Evolutionary conservation across 2,329 filamentous ascomycete species (phyloP).

Genomic region (Colletotrichum falcatum): DNA sequence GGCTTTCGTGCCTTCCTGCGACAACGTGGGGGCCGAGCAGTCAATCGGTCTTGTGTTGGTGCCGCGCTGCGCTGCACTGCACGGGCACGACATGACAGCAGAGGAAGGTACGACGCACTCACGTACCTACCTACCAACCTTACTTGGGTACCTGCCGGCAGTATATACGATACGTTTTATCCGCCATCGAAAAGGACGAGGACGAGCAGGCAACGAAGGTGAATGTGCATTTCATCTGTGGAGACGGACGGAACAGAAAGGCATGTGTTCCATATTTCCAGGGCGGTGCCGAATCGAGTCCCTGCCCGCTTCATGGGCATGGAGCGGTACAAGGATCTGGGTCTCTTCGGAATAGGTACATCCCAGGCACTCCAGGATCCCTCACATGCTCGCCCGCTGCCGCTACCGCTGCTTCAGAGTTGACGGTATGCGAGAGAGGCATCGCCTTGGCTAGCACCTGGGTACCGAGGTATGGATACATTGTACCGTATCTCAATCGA

Average conservation of each 20-base stretch:
- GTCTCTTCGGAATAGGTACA: not conserved
- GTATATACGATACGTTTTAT: not conserved
- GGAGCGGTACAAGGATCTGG: not conserved
- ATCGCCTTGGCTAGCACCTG: not conserved
- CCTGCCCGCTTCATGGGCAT: not conserved
- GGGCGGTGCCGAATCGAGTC: constrained; percentile 5
- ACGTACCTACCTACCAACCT: too few species aligned
- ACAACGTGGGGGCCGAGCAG: constrained; percentile 1
- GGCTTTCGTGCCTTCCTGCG: not conserved
- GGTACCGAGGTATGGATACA: too few species aligned
- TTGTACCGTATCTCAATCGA: too few species aligned
- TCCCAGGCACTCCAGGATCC: not conserved
- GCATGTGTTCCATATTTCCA: constrained; percentile 5
- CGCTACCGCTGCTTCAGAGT: not conserved
- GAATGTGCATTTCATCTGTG: not conserved
- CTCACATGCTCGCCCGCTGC: not conserved
- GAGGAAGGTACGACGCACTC: too few species aligned
- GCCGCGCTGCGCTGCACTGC: not conserved
- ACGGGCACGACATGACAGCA: not conserved
- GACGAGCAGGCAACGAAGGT: not conserved
- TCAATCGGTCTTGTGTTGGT: not conserved
- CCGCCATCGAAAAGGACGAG: not conserved
- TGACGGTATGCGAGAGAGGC: not conserved
- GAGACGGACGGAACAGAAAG: not conserved
- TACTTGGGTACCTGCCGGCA: too few species aligned